Percentiles rank a stretch among this genome's conserved stretches.
These are phyloP conservation scores for Crithidia fasciculata DNA, from an alignment of 208 protist species.

Conservation along the genomic window DNA sequence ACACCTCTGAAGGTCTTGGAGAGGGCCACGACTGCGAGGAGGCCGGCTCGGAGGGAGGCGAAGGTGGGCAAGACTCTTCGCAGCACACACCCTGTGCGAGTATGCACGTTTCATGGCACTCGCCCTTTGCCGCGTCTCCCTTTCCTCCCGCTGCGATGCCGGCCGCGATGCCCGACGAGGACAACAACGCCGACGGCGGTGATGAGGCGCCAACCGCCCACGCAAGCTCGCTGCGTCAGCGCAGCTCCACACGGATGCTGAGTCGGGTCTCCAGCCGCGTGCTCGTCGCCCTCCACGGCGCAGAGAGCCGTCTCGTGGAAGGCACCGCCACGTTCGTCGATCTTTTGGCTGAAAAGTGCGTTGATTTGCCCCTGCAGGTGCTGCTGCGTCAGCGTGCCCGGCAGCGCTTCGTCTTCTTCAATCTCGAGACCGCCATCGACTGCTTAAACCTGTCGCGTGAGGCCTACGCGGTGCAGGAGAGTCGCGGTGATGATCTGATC, in stretches of 20 bases:
- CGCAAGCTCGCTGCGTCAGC: neutral
- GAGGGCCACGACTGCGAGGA: neutral
- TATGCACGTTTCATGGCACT: neutral
- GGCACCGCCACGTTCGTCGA: conserved; percentile 43
- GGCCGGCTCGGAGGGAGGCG: neutral
- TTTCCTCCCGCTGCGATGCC: conserved; percentile 3
- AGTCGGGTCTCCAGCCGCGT: conserved; percentile 27
- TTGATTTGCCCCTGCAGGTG: conserved; percentile 33
- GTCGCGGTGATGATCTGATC: conserved; percentile 36
- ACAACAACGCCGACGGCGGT: neutral
- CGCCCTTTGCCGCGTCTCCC: neutral
- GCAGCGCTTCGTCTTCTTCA: conserved; percentile 81
- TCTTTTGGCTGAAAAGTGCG: conserved; percentile 33
- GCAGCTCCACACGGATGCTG: neutral
- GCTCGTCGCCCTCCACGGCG: conserved; percentile 26
- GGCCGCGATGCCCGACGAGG: neutral
- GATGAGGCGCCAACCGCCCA: neutral
- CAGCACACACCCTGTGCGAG: too few species aligned
- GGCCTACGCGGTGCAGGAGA: conserved; percentile 56
- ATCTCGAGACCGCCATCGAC: conserved; percentile 88
- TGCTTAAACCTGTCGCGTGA: conserved; percentile 88
- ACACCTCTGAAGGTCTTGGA: neutral
- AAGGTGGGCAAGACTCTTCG: too few species aligned
- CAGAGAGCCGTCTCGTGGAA: conserved; percentile 34
- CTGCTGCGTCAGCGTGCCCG: conserved; percentile 28